These are phyloP conservation scores for Microdochium trichocladiopsis DNA, from an alignment of 2,329 filamentous ascomycete genomes.

Conservation along the genomic window DNA sequence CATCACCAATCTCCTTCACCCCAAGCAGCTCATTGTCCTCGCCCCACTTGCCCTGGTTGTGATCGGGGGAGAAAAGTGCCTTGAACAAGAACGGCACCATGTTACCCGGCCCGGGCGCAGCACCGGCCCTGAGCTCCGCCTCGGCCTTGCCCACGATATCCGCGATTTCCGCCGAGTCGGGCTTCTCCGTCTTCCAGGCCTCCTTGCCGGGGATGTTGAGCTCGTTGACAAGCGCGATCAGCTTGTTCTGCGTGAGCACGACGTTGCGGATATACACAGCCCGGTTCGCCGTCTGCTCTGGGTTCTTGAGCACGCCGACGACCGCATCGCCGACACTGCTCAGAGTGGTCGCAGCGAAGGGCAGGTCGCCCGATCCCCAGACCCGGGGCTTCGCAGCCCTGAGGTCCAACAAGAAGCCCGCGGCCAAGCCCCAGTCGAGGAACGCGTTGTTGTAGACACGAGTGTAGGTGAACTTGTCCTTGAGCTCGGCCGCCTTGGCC, in stretches of 20 bases:
- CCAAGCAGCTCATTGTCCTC: slow-evolving; percentile 30
- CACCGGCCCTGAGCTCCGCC: slow-evolving; percentile 18
- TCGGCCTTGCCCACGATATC: slow-evolving; percentile 14
- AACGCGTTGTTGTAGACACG: slow-evolving; percentile 30
- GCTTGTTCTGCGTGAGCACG: slow-evolving; percentile 39
- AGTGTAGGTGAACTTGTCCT: slow-evolving; percentile 15
- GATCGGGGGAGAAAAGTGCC: slow-evolving; percentile 23
- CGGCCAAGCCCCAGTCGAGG: slow-evolving; percentile 13
- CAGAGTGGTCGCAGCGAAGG: slow-evolving; percentile 38
- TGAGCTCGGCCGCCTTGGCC: slow-evolving; percentile 9
- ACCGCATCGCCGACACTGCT: slow-evolving; percentile 38
- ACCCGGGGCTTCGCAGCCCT: slow-evolving; percentile 26
- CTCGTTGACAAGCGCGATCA: slow-evolving; percentile 27
- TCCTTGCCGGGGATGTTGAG: slow-evolving; percentile 10
- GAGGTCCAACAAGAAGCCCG: slow-evolving; percentile 10
- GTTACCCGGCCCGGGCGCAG: slow-evolving; percentile 16
- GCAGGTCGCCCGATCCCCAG: slow-evolving; percentile 38
- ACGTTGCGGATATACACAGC: slow-evolving; percentile 44
- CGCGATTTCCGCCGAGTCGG: slow-evolving; percentile 8
- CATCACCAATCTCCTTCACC: slow-evolving; percentile 20
- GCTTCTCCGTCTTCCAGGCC: slow-evolving; percentile 15
- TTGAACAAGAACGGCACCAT: slow-evolving; percentile 20
- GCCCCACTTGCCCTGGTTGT: slow-evolving; percentile 19
- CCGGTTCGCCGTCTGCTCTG: slow-evolving; percentile 41
- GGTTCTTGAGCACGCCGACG: slow-evolving; percentile 34